Percentiles rank a stretch among this genome's conserved stretches.
Conservation (phyloP, 768 basidiomycete genomes). For the Rhodotorula babjevae region DNA sequence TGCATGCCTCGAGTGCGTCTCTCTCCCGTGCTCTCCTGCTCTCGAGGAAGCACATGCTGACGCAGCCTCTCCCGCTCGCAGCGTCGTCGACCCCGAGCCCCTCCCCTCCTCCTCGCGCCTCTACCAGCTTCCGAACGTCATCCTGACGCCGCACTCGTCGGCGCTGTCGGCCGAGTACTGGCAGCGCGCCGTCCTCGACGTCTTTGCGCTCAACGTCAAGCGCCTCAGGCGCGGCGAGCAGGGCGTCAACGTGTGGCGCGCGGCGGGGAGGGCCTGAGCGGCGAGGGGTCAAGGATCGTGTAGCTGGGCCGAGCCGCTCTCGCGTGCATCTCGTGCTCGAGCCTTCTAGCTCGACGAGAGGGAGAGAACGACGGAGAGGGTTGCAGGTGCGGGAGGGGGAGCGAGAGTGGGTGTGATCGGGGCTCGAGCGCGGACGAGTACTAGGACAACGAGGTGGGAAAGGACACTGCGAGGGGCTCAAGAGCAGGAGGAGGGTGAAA, state of each 20-base stretch:
- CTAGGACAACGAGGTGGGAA: not conserved
- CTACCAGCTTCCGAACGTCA: constrained; percentile 4
- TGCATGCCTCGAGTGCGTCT: not conserved
- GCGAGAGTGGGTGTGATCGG: not conserved
- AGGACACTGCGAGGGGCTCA: not conserved
- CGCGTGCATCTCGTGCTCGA: too few relatives aligned
- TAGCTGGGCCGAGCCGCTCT: too few relatives aligned
- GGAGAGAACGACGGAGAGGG: not conserved
- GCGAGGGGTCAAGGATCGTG: too few relatives aligned
- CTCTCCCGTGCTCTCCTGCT: not conserved
- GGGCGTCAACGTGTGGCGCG: not conserved
- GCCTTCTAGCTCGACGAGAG: too few relatives aligned
- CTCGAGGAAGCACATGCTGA: too few relatives aligned
- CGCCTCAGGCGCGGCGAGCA: not conserved
- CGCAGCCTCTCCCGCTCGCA: not conserved
- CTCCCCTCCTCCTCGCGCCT: not conserved
- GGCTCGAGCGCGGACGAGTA: not conserved
- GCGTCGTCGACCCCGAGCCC: constrained; percentile 1
- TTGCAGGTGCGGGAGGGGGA: not conserved
- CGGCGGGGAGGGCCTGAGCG: not conserved
- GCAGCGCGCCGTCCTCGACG: not conserved
- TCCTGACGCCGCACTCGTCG: constrained; percentile 1
- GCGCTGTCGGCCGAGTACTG: not conserved
- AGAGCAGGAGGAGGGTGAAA: not conserved
- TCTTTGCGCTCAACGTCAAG: not conserved